Evolutionary conservation across 164 flowering plant species (phyloP).

Genomic region (Annona cherimola): DNA sequence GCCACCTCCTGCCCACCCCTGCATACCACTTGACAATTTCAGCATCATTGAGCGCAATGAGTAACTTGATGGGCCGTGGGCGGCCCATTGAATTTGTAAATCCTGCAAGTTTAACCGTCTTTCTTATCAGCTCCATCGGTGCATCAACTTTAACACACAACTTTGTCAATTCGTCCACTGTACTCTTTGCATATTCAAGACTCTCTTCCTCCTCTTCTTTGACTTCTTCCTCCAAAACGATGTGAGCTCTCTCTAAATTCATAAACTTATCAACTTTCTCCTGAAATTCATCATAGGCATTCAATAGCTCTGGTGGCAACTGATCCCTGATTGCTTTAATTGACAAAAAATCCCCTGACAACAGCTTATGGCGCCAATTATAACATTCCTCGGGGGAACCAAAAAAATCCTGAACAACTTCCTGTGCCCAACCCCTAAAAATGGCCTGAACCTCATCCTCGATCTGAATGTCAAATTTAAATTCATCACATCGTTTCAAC

Average conservation of each 20-base stretch:
- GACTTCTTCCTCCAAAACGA: slow-evolving; percentile 50
- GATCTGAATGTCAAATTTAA: slow-evolving; percentile 58
- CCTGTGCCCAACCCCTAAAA: slow-evolving; percentile 73
- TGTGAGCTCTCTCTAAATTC: slow-evolving; percentile 48
- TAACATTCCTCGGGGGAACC: slow-evolving; percentile 61
- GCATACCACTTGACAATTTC: slow-evolving; percentile 96
- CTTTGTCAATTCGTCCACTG: slow-evolving; percentile 70
- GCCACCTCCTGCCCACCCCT: slow-evolving; percentile 88
- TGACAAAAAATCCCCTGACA: slow-evolving; percentile 72
- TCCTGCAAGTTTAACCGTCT: slow-evolving; percentile 68
- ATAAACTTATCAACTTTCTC: slow-evolving; percentile 67
- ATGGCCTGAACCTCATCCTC: slow-evolving; percentile 62
- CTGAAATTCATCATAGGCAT: slow-evolving; percentile 77
- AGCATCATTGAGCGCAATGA: slow-evolving; percentile 68
- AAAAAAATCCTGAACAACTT: slow-evolving; percentile 59
- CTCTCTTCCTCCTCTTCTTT: slow-evolving; percentile 50
- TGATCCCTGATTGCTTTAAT: slow-evolving; percentile 65
- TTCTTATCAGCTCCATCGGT: slow-evolving; percentile 61
- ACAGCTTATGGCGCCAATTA: slow-evolving; percentile 55
- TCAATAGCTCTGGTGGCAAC: slow-evolving; percentile 71
- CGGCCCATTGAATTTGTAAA: slow-evolving; percentile 96
- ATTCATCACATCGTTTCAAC: slow-evolving; percentile 48
- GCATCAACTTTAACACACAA: slow-evolving; percentile 76
- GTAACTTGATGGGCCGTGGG: slow-evolving; percentile 73
- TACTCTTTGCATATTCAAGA: slow-evolving; percentile 50